Evolutionary conservation across 2,329 filamentous ascomycete species (phyloP), one percentile per base, ranked within the genome.

Genomic region (Trichothecium sympodiale): DNA sequence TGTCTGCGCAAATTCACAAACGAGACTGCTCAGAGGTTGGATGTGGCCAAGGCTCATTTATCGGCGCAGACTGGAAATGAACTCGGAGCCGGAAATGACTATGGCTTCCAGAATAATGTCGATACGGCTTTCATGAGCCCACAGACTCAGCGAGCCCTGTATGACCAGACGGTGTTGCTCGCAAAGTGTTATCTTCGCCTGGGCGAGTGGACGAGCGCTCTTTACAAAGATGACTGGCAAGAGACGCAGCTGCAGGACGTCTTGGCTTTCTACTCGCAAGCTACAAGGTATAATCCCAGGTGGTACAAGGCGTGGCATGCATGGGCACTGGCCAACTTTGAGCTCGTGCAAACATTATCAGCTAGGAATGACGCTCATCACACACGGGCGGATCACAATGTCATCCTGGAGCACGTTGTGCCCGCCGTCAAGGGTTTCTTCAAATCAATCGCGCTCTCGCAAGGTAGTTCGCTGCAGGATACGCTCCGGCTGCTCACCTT

Each of bases 241-340:
- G 77, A 84, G 43, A 81, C 85, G 8, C 80, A 84, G 45, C 84
- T 94, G 4, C 76, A 83, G 35, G 89, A 96, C 36, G 87, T 98
- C 39, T 67, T 98, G 17, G 73, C 77, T n/a, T 87, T 91, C 2
- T 98, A 96, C 57, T 79, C 80, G 14, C 81, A 88, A 40, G 93
- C 93, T 2, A 98, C 91, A 2, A 80, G 85, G 40, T 95, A 93
- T 61, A 94, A 98, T 54, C 81, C 86, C 25, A 79, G 81, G 41
- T 98, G 89, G 77, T 98, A 98, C 65, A 99, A 98, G 61, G 91
- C 93, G 7, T 99, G 91, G 91, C 91, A 99, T 59, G 84, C 91
- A 0, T 99, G 91, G 89, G 93, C 91, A 9, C 62, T 98, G 43
- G 89, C 91, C 36, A 99, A 98, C 58, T 99, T 98, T 50, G 89